Conservation (phyloP, 352 stramenopile species). For the Pythium guiyangense region DNA sequence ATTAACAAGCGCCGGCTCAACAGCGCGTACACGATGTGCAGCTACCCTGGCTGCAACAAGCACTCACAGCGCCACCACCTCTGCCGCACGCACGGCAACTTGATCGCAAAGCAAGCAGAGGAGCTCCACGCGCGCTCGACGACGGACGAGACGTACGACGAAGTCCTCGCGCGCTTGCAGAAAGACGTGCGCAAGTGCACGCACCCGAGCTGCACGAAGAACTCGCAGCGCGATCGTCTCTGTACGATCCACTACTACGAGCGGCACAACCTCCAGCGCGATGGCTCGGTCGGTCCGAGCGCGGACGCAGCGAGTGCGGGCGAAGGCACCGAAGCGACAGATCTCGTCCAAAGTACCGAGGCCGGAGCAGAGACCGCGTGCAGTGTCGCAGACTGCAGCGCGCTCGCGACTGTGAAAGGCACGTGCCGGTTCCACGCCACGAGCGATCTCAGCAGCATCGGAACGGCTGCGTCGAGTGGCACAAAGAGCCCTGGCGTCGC, state of each 20-base stretch:
- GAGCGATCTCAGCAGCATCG: not conserved
- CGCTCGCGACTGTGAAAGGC: conserved; percentile 10
- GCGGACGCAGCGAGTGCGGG: not conserved
- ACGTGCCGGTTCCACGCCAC: conserved; percentile 31
- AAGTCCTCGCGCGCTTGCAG: conserved; percentile 64
- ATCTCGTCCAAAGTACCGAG: not conserved
- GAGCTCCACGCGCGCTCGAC: conserved; percentile 43
- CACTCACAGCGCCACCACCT: conserved; percentile 84
- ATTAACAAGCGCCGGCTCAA: conserved; percentile 86
- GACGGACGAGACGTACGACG: conserved; percentile 48
- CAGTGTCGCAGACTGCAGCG: conserved; percentile 19
- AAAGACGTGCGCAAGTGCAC: conserved; percentile 78
- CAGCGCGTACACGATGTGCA: conserved; percentile 88
- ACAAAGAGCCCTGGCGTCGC: no score
- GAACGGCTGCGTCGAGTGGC: not conserved
- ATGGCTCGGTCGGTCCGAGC: conserved; percentile 7
- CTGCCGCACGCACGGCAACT: conserved; percentile 82
- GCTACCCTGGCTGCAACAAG: conserved; percentile 76
- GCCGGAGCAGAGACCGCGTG: conserved; percentile 5
- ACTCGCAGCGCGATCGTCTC: conserved; percentile 80
- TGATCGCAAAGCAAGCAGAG: conserved; percentile 70
- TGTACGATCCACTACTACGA: conserved; percentile 83
- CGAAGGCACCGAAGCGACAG: not conserved
- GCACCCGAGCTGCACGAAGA: conserved; percentile 77
- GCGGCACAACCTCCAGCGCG: conserved; percentile 47